phyloP scores from a whole-genome alignment of 2,329 filamentous ascomycete genomes.

The Talaromyces islandicus region DNA sequence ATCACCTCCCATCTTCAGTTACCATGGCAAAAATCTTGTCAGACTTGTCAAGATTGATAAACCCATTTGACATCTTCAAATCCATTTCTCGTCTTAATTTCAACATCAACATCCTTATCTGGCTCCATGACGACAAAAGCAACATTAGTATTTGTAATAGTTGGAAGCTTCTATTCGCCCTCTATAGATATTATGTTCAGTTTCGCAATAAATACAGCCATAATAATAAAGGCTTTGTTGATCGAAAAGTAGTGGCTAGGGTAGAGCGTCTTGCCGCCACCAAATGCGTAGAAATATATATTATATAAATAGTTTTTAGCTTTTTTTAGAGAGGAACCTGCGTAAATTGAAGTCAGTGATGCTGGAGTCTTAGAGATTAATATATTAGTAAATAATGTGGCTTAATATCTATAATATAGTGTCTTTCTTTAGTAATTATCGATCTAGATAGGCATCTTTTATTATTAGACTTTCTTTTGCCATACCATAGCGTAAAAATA shows the following conservation, averaged over 20 bases:
- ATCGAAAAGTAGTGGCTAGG: not conserved
- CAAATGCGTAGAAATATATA: not conserved
- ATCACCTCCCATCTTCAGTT: not conserved
- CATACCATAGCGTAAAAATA: too few relatives aligned
- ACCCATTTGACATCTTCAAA: not conserved
- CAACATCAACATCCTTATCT: not conserved
- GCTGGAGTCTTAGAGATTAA: not conserved
- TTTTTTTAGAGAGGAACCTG: not conserved
- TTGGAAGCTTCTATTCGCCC: not conserved
- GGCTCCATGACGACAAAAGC: not conserved
- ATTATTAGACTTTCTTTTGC: too few relatives aligned
- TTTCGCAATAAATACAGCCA: not conserved
- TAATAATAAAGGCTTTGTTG: not conserved
- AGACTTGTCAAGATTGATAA: not conserved
- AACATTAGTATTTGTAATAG: not conserved
- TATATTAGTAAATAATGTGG: not conserved
- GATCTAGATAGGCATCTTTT: not conserved
- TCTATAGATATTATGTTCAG: not conserved
- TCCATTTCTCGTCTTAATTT: not conserved
- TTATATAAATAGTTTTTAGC: not conserved
- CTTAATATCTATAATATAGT: not conserved
- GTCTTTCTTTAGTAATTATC: slow-evolving; percentile 1
- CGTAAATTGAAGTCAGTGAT: not conserved
- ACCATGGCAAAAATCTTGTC: slow-evolving; percentile 4
- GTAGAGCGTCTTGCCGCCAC: slow-evolving; percentile 2